phyloP scores from a whole-genome alignment of 176 grass and related monocot species.

The Aegilops sharonensis region DNA sequence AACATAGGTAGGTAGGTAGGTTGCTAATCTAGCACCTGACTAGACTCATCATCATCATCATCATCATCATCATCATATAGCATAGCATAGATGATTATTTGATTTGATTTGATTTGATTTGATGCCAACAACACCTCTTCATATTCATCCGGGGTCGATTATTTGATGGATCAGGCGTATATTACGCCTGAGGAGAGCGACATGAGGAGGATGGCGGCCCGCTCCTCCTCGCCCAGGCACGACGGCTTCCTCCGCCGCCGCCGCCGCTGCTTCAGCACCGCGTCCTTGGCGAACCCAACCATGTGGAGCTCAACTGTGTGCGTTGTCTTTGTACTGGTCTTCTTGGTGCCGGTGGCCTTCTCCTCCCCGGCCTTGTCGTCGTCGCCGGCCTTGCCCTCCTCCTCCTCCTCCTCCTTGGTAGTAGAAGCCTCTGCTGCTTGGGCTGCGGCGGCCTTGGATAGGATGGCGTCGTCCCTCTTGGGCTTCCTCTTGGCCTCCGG shows the following conservation, averaged over 20 bases:
- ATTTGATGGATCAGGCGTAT: slow-evolving; percentile 45
- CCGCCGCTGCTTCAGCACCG: slow-evolving; percentile 23
- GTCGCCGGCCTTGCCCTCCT: no score
- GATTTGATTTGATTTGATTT: no score
- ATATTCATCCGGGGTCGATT: no score
- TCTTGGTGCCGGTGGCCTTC: no score
- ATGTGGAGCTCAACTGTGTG: slow-evolving; percentile 43
- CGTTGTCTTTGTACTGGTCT: background rate
- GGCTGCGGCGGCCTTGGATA: background rate
- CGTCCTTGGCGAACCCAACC: slow-evolving; percentile 47
- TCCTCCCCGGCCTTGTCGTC: background rate
- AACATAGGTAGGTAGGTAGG: no score
- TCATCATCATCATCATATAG: no score
- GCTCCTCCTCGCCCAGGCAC: slow-evolving; percentile 62
- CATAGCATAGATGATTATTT: no score
- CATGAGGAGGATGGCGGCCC: slow-evolving; percentile 81
- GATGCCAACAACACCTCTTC: no score
- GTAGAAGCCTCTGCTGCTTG: background rate
- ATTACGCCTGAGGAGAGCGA: slow-evolving; percentile 73
- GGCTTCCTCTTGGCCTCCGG: slow-evolving; percentile 14
- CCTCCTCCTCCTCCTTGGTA: background rate
- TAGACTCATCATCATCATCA: no score
- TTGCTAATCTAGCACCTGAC: no score
- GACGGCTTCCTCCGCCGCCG: slow-evolving; percentile 37
- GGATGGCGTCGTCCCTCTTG: background rate